Evolutionary conservation across 306 rosid genomes (phyloP), one percentile per base, ranked within the genome.

Genomic region (Castanospermum australe): DNA sequence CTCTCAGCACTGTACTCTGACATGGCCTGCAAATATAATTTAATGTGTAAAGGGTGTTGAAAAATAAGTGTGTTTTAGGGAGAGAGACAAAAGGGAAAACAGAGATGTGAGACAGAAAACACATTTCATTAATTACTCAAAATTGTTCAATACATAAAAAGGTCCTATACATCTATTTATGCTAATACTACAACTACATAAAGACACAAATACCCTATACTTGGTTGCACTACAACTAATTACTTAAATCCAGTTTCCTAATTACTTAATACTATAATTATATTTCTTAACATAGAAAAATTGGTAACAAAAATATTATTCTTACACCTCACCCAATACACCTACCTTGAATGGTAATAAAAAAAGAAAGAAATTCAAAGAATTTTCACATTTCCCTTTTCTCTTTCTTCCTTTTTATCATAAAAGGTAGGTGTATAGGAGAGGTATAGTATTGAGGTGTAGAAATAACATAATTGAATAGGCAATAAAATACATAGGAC

Each of bases 1-100:
- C 92, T 90, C 88, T 95, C 98, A 0, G 99, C 99, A 59, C 96
- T 73, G 78, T 88, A 92, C 71, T 92, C 97, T 0, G 99, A 95
- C 0, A 86, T 87, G 17, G 93, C 99, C 99, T 95, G 92, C 80
- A 87, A 88, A 82, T 1, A 66, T 21, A 54, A 60, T 42, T 60
- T 63, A 41, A 59, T 69, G n/a, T n/a, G n/a, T n/a, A n/a, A 28
- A 28, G 32, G 2, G 32, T 28, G 32, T 28, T 28, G 32, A 28
- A 1, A 39, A n/a, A 48, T 48, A 5, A n/a, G 21, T 15, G 6
- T 15, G 4, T 47, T 12, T 48, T 5, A 15, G 20, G 18, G 55
- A 48, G 55, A 15, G n/a, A 5, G 55, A 48, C 21, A n/a, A 48
- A 48, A 6, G 9, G 6, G 55, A 48, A 48, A 15, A 48, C 55